These are phyloP conservation scores for Populus tremula DNA, from an alignment of 345 rosid genomes.

Conservation along the genomic window DNA sequence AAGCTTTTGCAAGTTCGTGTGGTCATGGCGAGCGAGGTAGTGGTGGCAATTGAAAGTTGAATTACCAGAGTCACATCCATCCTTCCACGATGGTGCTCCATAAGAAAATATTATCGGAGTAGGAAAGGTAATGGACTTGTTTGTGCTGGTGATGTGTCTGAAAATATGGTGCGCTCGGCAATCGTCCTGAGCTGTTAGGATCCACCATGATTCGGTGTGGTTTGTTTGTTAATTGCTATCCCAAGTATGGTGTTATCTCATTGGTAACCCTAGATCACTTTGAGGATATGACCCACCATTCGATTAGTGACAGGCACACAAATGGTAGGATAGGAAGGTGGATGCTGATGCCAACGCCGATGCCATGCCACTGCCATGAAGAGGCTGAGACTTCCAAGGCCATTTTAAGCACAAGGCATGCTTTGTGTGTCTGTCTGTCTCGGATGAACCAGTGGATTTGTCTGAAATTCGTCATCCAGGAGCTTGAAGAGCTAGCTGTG, in stretches of 20 bases:
- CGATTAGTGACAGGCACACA: neutral
- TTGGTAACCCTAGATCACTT: neutral
- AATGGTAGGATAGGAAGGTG: neutral
- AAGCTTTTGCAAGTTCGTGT: neutral
- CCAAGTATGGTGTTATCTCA: neutral
- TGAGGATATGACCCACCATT: neutral
- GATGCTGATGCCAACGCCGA: neutral
- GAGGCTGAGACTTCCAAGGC: neutral
- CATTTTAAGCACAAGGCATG: neutral
- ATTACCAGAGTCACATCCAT: neutral
- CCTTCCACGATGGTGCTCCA: conserved; percentile 14
- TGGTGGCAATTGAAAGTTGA: conserved; percentile 26
- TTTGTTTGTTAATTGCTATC: neutral
- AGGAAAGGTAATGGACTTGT: neutral
- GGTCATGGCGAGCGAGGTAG: neutral
- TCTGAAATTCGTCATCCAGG: neutral
- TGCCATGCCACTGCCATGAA: neutral
- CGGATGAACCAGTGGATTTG: neutral
- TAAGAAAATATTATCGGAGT: neutral
- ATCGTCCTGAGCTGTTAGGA: neutral
- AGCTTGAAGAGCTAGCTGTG: neutral
- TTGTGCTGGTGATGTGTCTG: neutral
- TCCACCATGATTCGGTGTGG: neutral
- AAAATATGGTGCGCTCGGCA: neutral
- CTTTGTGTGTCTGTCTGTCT: neutral